phyloP scores from a whole-genome alignment of 176 grass and related monocot species.

The Aechmea fasciata region DNA sequence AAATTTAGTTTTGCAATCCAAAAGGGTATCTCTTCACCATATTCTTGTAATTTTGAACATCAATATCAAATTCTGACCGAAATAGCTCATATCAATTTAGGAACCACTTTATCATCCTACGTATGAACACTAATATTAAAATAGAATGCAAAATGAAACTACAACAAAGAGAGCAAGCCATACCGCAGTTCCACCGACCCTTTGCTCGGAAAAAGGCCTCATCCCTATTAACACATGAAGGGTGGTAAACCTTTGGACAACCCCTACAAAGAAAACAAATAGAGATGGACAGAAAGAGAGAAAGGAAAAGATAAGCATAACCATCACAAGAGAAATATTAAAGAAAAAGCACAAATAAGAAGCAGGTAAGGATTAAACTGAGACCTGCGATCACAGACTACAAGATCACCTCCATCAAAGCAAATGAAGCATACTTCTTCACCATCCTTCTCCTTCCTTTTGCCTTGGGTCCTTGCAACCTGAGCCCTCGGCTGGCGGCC shows the following conservation, averaged over 20 bases:
- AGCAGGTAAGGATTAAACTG: slow-evolving; percentile 13
- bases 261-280: slow-evolving; percentile 33
- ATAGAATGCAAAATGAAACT: background rate
- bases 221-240: slow-evolving; percentile 91
- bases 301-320: slow-evolving; percentile 17
- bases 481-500: slow-evolving; percentile 56
- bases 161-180: background rate
- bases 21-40: background rate
- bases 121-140: background rate
- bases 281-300: slow-evolving; percentile 5
- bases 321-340: slow-evolving; percentile 13
- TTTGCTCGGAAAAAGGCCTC: slow-evolving; percentile 90
- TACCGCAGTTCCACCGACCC: slow-evolving; percentile 98
- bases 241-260: slow-evolving; percentile 95
- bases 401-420: slow-evolving; percentile 96
- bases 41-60: background rate
- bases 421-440: slow-evolving; percentile 98
- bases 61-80: background rate
- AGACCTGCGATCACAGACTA: slow-evolving; percentile 97
- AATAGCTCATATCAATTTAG: background rate
- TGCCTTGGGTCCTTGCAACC: slow-evolving; percentile 25
- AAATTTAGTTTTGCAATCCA: background rate
- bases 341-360: slow-evolving; percentile 12
- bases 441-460: slow-evolving; percentile 72
- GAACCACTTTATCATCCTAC: background rate